A percentile compares a stretch with the other conserved stretches of the same genome.
Conservation (phyloP, 306 rosid species). For the Vigna hirtella region DNA sequence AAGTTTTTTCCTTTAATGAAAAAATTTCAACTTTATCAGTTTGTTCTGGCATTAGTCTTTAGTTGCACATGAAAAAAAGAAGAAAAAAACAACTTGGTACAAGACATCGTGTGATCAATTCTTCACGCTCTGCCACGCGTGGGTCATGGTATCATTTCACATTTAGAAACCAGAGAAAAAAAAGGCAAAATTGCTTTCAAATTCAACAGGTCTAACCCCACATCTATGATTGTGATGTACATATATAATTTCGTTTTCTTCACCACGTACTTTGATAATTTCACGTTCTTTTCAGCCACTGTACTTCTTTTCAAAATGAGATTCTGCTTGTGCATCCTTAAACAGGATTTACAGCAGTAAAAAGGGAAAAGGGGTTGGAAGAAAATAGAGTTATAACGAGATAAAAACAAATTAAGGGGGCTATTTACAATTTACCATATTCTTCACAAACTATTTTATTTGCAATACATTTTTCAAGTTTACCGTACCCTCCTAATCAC, state of each 20-base stretch:
- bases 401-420: neutral
- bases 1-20: constrained; percentile 4
- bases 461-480: no score
- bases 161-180: neutral
- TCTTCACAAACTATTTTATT: no score
- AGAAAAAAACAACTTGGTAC: neutral
- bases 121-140: constrained; percentile 6
- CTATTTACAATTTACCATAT: no score
- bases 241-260: constrained; percentile 1
- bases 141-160: constrained; percentile 34
- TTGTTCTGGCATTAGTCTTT: neutral
- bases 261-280: neutral
- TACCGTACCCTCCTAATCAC: neutral
- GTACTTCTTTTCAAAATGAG: neutral
- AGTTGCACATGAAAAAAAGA: neutral
- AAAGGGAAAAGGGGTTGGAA: neutral
- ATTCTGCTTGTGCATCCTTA: neutral
- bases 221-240: neutral
- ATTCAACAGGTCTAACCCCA: constrained; percentile 15
- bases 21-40: constrained; percentile 12
- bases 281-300: neutral
- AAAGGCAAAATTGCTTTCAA: constrained; percentile 29
- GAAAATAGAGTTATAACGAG: neutral
- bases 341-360: neutral
- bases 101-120: neutral